Percentiles rank a stretch among this genome's conserved stretches.
Evolutionary conservation across 331 rosid species (phyloP).

Genomic region (Stylosanthes scabra): DNA sequence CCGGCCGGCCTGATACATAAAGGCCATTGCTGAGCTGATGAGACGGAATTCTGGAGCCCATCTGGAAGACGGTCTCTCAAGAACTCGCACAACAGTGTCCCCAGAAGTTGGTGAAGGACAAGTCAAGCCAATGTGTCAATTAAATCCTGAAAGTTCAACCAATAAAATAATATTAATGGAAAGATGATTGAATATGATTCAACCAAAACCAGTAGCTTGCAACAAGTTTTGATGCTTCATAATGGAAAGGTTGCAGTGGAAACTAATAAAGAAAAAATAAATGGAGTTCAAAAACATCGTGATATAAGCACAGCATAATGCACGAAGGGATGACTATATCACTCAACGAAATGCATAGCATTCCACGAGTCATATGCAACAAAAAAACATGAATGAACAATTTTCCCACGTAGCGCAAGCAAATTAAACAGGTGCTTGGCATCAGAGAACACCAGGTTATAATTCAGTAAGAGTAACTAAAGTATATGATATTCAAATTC

Average conservation of each 20-base stretch:
- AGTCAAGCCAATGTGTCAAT: slow-evolving; percentile 34
- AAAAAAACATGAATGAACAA: background rate
- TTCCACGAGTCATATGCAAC: slow-evolving; percentile 8
- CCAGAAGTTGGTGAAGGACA: slow-evolving; percentile 23
- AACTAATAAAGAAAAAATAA: background rate
- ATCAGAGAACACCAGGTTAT: slow-evolving; percentile 4
- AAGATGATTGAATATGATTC: slow-evolving; percentile 27
- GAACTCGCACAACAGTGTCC: slow-evolving; percentile 21
- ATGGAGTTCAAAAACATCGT: background rate
- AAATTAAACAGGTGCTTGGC: background rate
- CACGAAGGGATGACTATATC: background rate
- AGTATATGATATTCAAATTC: slow-evolving; percentile 29
- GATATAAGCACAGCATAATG: background rate
- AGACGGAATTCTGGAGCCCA: slow-evolving; percentile 98
- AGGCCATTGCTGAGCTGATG: slow-evolving; percentile 99
- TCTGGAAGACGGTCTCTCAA: slow-evolving; percentile 43
- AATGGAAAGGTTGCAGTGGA: background rate
- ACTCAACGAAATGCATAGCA: slow-evolving; percentile 7
- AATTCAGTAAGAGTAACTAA: background rate
- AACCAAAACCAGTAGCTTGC: slow-evolving; percentile 21
- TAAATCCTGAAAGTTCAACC: slow-evolving; percentile 39
- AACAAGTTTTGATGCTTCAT: slow-evolving; percentile 22
- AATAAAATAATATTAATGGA: background rate
- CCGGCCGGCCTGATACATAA: slow-evolving; percentile 96
- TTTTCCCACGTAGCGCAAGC: background rate